phyloP scores from a whole-genome alignment of 768 basidiomycete species.

The Chalciporus chontae region DNA sequence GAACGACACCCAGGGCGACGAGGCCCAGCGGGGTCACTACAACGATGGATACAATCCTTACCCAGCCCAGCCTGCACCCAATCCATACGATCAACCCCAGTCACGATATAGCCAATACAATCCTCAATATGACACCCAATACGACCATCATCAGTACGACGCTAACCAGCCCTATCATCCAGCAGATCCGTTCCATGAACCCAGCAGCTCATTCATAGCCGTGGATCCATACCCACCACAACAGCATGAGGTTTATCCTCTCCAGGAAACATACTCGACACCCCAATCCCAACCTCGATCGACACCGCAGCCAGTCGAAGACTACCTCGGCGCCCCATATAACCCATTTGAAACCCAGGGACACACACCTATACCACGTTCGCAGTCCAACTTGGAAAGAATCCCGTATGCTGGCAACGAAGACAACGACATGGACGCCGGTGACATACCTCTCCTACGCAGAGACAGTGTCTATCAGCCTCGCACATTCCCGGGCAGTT shows the following conservation, averaged over 20 bases:
- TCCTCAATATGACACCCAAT: constrained; percentile 27
- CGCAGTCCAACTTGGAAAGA: constrained; percentile 22
- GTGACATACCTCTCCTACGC: constrained; percentile 64
- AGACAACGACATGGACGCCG: constrained; percentile 45
- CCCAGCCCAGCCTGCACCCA: constrained; percentile 30
- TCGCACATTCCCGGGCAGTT: constrained; percentile 45
- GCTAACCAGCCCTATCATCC: constrained; percentile 32
- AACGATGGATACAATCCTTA: constrained; percentile 66
- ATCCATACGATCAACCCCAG: constrained; percentile 41
- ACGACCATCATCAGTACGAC: constrained; percentile 34
- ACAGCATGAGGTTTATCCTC: constrained; percentile 16
- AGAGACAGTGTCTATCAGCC: constrained; percentile 36
- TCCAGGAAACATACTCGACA: constrained; percentile 22
- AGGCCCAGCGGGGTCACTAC: constrained; percentile 59
- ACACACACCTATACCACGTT: constrained; percentile 21
- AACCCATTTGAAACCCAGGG: constrained; percentile 21
- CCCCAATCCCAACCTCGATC: constrained; percentile 20
- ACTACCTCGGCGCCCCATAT: constrained; percentile 16
- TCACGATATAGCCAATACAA: constrained; percentile 29
- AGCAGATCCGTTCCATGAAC: constrained; percentile 37
- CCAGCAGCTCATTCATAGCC: constrained; percentile 16
- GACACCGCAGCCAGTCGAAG: constrained; percentile 16
- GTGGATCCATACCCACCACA: constrained; percentile 25
- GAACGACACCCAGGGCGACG: constrained; percentile 48
- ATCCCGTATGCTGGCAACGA: constrained; percentile 41